Base-by-base conservation (phyloP, 2,329 filamentous ascomycete species). In the Chaetothyriales sp. region DNA sequence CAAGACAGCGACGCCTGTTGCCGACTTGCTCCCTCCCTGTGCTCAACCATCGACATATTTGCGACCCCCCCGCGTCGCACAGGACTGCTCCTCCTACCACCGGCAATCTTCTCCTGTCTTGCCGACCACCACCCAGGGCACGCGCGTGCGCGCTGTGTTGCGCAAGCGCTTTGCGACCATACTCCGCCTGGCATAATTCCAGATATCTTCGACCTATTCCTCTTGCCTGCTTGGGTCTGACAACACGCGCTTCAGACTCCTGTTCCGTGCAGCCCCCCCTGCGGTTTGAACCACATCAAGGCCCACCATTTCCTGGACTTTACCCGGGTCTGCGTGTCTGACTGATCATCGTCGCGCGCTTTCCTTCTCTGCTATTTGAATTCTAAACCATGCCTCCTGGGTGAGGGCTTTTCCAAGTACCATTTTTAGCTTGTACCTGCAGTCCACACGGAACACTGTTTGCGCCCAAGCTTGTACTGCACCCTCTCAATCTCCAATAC, bases 61-160 rank as follows among this genome's bases (percentile, higher is more conserved):
- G 49, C 46, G 49, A 54, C 53, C 48, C 46, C 48, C 50, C 43
- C 51, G 55, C 8, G 28, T 57, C 48, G 51, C 48, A 57, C 55
- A 53, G 46, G 51, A 25, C 49, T 51, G 26, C 28, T 47, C 50
- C 51, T 6, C 48, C 50, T 52, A 45, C 55, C 49, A 54, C 52
- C 55, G 51, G 50, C 53, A 55, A 53, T 54, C 50, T 55, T 54
- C 51, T 54, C 55, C 55, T 50, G 55, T 53, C 45, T 42, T 50
- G 22, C 22, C 22, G 22, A 3, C 22, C 22, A 6, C 6, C n/a
- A n/a, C n/a, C n/a, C n/a, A n/a, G n/a, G n/a, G n/a, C 22, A 6
- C 22, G 22, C 22, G 6, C 22, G 22, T 6, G 22, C 22, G 3
- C 22, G 3, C 22, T 3, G 22, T 25, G 22, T 25, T 3, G 22